Evolutionary conservation across 306 rosid species (phyloP).

Genomic region (Prosopis cineraria): DNA sequence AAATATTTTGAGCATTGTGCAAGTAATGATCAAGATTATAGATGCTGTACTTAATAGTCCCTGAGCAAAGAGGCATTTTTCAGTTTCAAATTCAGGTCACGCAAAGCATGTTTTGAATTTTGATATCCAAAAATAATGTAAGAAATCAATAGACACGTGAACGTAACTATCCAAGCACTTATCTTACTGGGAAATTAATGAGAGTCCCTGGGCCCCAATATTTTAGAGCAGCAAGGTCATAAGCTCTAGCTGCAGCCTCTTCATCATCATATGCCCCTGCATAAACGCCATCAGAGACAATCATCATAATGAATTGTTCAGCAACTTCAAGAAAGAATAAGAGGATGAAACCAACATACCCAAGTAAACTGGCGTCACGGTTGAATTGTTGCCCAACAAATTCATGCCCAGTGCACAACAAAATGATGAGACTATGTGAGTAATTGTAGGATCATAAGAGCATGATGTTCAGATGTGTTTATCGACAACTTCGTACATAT

Average conservation of each 20-base stretch:
- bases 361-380: constrained; percentile 75
- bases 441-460: constrained; percentile 1
- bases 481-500: background rate
- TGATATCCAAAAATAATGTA: constrained; percentile 9
- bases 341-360: constrained; percentile 61
- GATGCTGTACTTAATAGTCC: background rate
- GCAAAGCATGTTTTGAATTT: constrained; percentile 20
- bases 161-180: constrained; percentile 2
- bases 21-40: background rate
- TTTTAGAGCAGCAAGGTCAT: constrained; percentile 97
- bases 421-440: constrained; percentile 43
- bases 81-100: constrained; percentile 9
- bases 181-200: constrained; percentile 92
- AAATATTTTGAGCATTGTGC: background rate
- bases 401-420: constrained; percentile 43
- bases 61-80: background rate
- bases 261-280: constrained; percentile 98
- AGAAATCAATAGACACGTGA: background rate
- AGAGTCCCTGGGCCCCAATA: constrained; percentile 99
- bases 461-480: background rate
- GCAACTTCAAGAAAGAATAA: background rate
- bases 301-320: constrained; percentile 12
- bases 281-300: constrained; percentile 17
- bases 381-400: constrained; percentile 41
- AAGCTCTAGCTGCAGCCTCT: constrained; percentile 99